Evolutionary conservation across 805 yeast genomes (phyloP), one percentile per base, ranked within the genome.

Genomic region (Wickerhamiella qilinensis): DNA sequence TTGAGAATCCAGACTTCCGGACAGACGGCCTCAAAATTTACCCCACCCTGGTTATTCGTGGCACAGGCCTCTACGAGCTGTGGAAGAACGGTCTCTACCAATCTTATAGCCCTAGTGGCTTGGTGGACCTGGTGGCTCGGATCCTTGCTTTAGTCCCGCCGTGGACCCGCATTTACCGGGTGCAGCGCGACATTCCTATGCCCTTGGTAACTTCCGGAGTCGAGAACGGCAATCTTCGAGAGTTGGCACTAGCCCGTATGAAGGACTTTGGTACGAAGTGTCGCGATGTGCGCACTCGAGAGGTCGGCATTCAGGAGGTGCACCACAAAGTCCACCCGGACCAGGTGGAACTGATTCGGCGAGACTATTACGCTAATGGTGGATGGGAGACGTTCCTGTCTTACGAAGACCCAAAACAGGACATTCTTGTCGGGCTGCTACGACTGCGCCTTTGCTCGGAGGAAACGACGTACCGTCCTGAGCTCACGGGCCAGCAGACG

Each of bases 111-210:
- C 95, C 97, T 30, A 84, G 85, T 53, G 94, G 88, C 6, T 66
- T 91, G 50, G 81, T 91, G 36, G 98, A 91, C 58, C 66, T 91
- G 43, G 96, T 91, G 36, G 98, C 98, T 0, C 73, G 97, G 53
- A 88, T 91, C 38, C 64, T 91, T 66, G 95, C 97, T 0, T 66
- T 91, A 42, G 97, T 91, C 4, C 98, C 98, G 20, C 98, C 98
- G 3, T 91, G 98, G 98, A 91, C 98, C 3, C 76, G 98, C 62
- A 91, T 91, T 50, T 91, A 91, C 59, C 77, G 98, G 59, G 98
- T 91, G 18, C 98, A 91, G 63, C 73, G 98, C 65, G 98, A 91
- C 68, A 91, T 91, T 41, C 98, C 98, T 16, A 91, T 91, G 98
- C 98, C 98, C 0, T 67, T 91, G 49, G 98, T 91, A 32, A 81